These are phyloP conservation scores for Geranium incanum DNA, from an alignment of 441 rosid genomes.

Conservation along the genomic window DNA sequence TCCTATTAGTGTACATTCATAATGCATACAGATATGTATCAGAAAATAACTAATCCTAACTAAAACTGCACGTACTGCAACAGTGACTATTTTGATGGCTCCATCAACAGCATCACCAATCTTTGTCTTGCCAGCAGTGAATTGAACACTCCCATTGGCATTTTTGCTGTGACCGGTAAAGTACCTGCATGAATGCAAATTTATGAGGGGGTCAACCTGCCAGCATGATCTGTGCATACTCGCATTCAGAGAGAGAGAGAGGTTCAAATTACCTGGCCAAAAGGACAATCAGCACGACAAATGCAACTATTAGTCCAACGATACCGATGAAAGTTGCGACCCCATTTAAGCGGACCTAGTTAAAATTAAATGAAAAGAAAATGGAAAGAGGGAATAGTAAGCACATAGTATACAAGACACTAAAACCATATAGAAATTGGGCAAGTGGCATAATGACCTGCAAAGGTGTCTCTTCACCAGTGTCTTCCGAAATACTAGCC, in stretches of 20 bases:
- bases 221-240: neutral
- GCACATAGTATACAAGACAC: neutral
- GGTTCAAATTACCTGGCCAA: conserved; percentile 48
- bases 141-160: conserved; percentile 37
- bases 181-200: conserved; percentile 41
- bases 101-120: conserved; percentile 58
- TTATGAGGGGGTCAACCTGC: neutral
- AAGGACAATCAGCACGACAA: conserved; percentile 68
- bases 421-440: neutral
- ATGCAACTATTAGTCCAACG: conserved; percentile 84
- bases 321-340: conserved; percentile 90
- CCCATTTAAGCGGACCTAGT: conserved; percentile 88
- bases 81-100: conserved; percentile 63
- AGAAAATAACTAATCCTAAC: conserved; percentile 8
- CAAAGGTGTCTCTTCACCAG: conserved; percentile 96
- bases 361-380: conserved; percentile 18
- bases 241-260: neutral
- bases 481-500: conserved; percentile 95
- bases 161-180: conserved; percentile 69
- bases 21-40: conserved; percentile 13
- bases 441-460: conserved; percentile 44
- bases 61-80: conserved; percentile 54
- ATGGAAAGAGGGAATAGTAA: neutral
- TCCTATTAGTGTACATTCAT: conserved; percentile 18
- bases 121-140: conserved; percentile 54